Evolutionary conservation across 2,329 filamentous ascomycete species (phyloP).

Genomic region (Emergomyces africanus): DNA sequence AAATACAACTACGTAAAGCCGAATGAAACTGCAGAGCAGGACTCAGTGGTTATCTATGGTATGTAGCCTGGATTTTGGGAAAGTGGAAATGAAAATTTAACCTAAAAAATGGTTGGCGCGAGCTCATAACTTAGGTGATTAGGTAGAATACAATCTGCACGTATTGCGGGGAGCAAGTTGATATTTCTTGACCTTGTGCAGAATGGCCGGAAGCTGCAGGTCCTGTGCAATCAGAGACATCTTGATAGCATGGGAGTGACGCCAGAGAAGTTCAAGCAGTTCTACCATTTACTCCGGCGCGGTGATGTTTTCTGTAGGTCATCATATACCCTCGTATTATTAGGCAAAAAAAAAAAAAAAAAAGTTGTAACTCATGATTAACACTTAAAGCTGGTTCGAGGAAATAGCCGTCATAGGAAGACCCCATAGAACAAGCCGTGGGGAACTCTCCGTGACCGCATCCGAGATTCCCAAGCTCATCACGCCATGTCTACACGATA

Average conservation of each 20-base stretch:
- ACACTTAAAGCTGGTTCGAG: neutral
- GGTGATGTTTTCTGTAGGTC: slow-evolving; percentile 74
- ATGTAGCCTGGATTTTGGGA: slow-evolving; percentile 15
- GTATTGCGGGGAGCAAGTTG: slow-evolving; percentile 61
- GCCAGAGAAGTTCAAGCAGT: slow-evolving; percentile 41
- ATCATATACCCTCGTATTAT: neutral
- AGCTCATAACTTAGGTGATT: slow-evolving; percentile 28
- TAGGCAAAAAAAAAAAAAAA: neutral
- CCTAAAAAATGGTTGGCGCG: slow-evolving; percentile 6
- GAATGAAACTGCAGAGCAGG: slow-evolving; percentile 28
- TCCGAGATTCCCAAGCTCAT: slow-evolving; percentile 56
- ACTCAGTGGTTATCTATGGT: slow-evolving; percentile 31
- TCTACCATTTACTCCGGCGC: slow-evolving; percentile 55
- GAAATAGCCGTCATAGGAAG: slow-evolving; percentile 53
- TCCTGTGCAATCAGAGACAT: slow-evolving; percentile 54
- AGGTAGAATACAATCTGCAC: slow-evolving; percentile 65
- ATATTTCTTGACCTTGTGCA: slow-evolving; percentile 72
- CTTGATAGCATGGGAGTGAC: slow-evolving; percentile 25
- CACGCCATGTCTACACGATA: slow-evolving; percentile 64
- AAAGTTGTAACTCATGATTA: neutral
- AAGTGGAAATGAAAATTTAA: slow-evolving; percentile 6
- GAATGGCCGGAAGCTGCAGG: slow-evolving; percentile 60
- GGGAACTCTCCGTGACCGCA: slow-evolving; percentile 63
- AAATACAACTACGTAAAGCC: slow-evolving; percentile 25
- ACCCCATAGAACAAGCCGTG: slow-evolving; percentile 56